Evolutionary conservation across 2,329 filamentous ascomycete genomes (phyloP).

Genomic region (Plenodomus lindquistii): DNA sequence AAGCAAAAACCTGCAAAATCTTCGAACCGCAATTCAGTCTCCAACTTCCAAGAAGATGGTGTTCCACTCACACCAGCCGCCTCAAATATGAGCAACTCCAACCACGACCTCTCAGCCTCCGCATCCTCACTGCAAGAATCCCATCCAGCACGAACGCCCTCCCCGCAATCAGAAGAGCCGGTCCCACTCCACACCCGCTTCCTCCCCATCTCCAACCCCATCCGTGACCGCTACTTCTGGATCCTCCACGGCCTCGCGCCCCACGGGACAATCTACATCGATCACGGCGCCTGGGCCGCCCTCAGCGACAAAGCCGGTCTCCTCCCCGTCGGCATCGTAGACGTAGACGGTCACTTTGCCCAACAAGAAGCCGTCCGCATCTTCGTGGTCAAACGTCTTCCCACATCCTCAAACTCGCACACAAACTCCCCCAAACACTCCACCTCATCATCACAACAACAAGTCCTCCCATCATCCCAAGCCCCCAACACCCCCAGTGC

Average conservation of each 20-base stretch:
- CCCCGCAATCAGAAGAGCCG: slow-evolving; percentile 28
- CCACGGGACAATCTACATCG: slow-evolving; percentile 90
- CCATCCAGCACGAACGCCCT: slow-evolving; percentile 26
- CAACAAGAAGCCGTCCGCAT: slow-evolving; percentile 92
- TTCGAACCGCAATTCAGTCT: slow-evolving; percentile 33
- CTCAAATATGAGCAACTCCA: slow-evolving; percentile 20
- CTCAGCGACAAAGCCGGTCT: slow-evolving; percentile 83
- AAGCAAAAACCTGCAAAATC: slow-evolving; percentile 53
- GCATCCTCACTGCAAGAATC: slow-evolving; percentile 35
- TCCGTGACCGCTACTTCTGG: slow-evolving; percentile 96
- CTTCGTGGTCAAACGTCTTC: slow-evolving; percentile 70
- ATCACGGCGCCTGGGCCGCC: slow-evolving; percentile 82
- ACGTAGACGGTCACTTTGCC: slow-evolving; percentile 83
- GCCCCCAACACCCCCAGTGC: slow-evolving; percentile 16
- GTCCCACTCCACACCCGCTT: slow-evolving; percentile 86
- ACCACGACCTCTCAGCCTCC: slow-evolving; percentile 26
- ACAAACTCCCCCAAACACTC: background rate
- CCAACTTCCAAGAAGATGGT: slow-evolving; percentile 35
- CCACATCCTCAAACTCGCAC: slow-evolving; percentile 7
- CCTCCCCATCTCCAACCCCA: slow-evolving; percentile 79
- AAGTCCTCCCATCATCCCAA: background rate
- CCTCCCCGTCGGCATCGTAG: slow-evolving; percentile 86
- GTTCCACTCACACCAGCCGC: slow-evolving; percentile 25
- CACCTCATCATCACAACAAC: slow-evolving; percentile 5
- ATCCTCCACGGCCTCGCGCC: slow-evolving; percentile 88